Conservation (phyloP, 345 rosid genomes). For the Draba incana region DNA sequence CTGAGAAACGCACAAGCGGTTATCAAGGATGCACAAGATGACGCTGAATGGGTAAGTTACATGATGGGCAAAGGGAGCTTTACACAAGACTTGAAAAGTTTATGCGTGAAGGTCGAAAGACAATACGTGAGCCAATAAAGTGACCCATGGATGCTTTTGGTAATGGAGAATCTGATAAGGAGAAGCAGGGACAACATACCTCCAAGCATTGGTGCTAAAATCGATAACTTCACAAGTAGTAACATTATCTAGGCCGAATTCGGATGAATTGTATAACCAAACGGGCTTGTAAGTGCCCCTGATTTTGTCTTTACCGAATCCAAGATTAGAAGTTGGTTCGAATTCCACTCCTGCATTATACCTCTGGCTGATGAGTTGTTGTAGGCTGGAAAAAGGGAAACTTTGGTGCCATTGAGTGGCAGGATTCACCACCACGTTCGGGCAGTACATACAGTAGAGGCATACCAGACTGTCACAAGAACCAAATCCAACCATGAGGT, state of each 20-base stretch:
- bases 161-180: background rate
- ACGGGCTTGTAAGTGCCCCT: background rate
- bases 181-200: background rate
- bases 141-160: background rate
- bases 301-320: slow-evolving; percentile 1
- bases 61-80: background rate
- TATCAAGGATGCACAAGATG: slow-evolving; percentile 1
- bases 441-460: background rate
- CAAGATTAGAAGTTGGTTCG: background rate
- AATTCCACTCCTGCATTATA: too few species aligned
- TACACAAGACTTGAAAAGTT: slow-evolving; percentile 4
- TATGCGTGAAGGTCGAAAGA: slow-evolving; percentile 7
- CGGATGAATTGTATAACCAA: background rate
- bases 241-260: background rate
- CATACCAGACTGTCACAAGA: slow-evolving; percentile 6
- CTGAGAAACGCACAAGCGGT: background rate
- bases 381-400: background rate
- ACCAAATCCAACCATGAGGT: background rate
- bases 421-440: background rate
- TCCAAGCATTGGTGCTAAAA: slow-evolving; percentile 14
- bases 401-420: background rate
- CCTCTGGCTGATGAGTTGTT: background rate
- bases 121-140: background rate
- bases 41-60: too few species aligned
- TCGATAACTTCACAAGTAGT: slow-evolving; percentile 8